A percentile compares a stretch with the other conserved stretches of the same genome.
Conservation (phyloP, 108 stramenopile species). For the Nitzschia sp. region DNA sequence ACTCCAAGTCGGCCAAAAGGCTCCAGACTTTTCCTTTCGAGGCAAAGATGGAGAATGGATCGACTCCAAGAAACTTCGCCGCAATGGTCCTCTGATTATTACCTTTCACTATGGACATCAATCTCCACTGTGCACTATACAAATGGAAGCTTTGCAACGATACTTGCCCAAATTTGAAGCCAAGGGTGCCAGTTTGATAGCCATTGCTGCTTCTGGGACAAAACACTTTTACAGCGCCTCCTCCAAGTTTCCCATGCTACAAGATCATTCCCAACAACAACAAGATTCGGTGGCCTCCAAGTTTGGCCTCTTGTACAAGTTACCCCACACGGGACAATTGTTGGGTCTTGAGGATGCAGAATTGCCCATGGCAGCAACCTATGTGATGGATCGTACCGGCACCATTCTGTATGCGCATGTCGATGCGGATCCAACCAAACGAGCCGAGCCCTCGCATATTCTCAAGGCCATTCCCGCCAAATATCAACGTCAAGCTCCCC, state of each 20-base stretch:
- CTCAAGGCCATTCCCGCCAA: constrained; percentile 16
- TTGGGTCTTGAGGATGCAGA: constrained; percentile 7
- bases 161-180: constrained; percentile 6
- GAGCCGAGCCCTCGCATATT: constrained; percentile 27
- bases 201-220: constrained; percentile 1
- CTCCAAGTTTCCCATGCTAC: constrained; percentile 21
- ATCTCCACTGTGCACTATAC: constrained; percentile 8
- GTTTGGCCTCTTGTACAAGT: constrained; percentile 14
- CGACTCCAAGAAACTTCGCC: neutral
- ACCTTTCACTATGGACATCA: constrained; percentile 15
- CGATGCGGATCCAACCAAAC: constrained; percentile 14
- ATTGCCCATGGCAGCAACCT: constrained; percentile 28
- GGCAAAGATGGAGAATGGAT: constrained; percentile 2
- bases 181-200: constrained; percentile 29
- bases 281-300: neutral
- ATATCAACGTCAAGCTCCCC: neutral
- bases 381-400: constrained; percentile 21
- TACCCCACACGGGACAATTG: neutral
- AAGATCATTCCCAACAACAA: constrained; percentile 7
- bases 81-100: constrained; percentile 15
- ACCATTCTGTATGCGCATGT: constrained; percentile 7
- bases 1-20: constrained; percentile 14
- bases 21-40: constrained; percentile 20
- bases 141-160: constrained; percentile 12
- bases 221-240: neutral